Conservation (phyloP, 1,284 basidiomycete genomes). For the Ganoderma lucidum region DNA sequence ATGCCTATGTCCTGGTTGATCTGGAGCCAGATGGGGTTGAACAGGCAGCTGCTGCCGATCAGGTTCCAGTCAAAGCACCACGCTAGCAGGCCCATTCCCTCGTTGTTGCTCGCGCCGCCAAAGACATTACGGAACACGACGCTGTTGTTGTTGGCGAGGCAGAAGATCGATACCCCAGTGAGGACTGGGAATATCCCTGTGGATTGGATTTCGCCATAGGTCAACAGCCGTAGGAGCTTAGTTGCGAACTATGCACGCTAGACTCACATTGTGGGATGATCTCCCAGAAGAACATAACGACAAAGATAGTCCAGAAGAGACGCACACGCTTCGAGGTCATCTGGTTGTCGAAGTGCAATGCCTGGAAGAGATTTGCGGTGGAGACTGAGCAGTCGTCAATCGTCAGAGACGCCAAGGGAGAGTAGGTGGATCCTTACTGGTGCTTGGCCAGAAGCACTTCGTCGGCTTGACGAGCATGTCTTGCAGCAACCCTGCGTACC, state of each 20-base stretch:
- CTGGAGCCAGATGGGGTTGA: constrained; percentile 43
- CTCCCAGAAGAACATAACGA: constrained; percentile 44
- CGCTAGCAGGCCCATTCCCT: constrained; percentile 59
- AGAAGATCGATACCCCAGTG: constrained; percentile 63
- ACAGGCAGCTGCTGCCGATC: constrained; percentile 41
- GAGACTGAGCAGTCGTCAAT: constrained; percentile 29
- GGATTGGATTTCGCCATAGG: not conserved
- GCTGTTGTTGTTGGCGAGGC: constrained; percentile 60
- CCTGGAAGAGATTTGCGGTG: constrained; percentile 43
- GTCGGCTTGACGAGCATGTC: constrained; percentile 44
- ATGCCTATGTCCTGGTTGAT: constrained; percentile 45
- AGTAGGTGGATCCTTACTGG: constrained; percentile 31
- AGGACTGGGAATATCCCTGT: constrained; percentile 47
- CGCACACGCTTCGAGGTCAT: constrained; percentile 45
- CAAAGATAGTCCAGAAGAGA: constrained; percentile 43
- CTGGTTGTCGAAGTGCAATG: constrained; percentile 43
- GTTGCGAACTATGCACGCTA: not conserved
- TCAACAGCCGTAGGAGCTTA: not conserved
- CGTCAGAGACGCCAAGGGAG: not conserved
- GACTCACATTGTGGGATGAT: constrained; percentile 60
- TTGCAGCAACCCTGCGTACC: constrained; percentile 42
- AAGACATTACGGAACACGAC: constrained; percentile 62
- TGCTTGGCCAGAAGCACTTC: constrained; percentile 43
- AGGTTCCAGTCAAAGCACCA: constrained; percentile 65
- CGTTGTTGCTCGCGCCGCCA: constrained; percentile 67